phyloP scores from a whole-genome alignment of 1,139 yeast genomes.

The Saccharomyces hybrid region DNA sequence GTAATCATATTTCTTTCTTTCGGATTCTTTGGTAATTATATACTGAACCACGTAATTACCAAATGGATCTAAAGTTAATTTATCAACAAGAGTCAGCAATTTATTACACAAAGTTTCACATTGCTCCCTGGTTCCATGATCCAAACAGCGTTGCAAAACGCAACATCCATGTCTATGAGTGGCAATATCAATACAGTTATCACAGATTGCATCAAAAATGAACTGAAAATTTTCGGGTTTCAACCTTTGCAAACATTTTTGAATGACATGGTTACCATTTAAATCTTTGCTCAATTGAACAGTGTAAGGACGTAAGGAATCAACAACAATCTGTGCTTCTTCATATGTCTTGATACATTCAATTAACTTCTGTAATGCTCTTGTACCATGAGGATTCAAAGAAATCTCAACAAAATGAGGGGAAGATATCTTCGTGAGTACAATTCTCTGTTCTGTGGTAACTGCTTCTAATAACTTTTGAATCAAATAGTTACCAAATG shows the following conservation, averaged over 20 bases:
- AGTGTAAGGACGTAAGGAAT: constrained; percentile 63
- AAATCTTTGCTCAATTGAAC: constrained; percentile 80
- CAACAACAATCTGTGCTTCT: constrained; percentile 44
- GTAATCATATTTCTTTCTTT: constrained; percentile 25
- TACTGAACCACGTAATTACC: constrained; percentile 96
- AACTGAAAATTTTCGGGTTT: constrained; percentile 66
- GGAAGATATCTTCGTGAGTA: constrained; percentile 64
- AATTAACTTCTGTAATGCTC: constrained; percentile 84
- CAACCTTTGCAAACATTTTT: constrained; percentile 77
- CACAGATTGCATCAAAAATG: constrained; percentile 79
- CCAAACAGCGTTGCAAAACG: constrained; percentile 90
- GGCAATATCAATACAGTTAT: constrained; percentile 72
- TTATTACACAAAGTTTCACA: constrained; percentile 27
- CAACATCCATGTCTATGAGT: constrained; percentile 98
- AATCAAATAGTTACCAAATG: constrained; percentile 92
- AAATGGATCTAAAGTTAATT: constrained; percentile 79
- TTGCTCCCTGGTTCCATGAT: constrained; percentile 68
- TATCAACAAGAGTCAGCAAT: constrained; percentile 32
- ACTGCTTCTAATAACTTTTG: constrained; percentile 83
- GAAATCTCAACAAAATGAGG: constrained; percentile 69
- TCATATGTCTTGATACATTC: constrained; percentile 58
- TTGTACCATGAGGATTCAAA: constrained; percentile 87
- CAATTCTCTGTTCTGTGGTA: constrained; percentile 58
- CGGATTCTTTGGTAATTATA: constrained; percentile 55
- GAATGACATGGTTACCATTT: constrained; percentile 95